Conservation (phyloP, 2,329 filamentous ascomycete genomes). For the Graphilbum sp. region DNA sequence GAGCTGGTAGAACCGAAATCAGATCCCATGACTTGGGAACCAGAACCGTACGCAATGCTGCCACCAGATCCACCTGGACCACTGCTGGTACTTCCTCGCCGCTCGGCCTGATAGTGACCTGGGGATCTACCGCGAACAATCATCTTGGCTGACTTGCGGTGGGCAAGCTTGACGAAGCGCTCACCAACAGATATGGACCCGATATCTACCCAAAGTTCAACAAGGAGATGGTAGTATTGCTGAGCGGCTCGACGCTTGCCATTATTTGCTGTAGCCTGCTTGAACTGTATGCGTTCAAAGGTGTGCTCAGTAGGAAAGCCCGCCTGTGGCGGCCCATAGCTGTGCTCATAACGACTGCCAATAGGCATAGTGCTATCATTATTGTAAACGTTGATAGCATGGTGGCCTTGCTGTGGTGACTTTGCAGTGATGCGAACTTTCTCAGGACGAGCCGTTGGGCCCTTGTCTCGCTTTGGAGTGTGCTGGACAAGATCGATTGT, state of each 20-base stretch:
- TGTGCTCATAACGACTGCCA: constrained; percentile 23
- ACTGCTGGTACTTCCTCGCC: constrained; percentile 52
- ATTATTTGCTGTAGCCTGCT: constrained; percentile 86
- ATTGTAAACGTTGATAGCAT: constrained; percentile 28
- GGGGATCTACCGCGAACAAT: constrained; percentile 76
- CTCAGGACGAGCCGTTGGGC: constrained; percentile 59
- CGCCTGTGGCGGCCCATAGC: constrained; percentile 21
- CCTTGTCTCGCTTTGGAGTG: constrained; percentile 82
- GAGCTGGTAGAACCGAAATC: constrained; percentile 21
- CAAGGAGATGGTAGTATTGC: constrained; percentile 82
- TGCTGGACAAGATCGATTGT: constrained; percentile 75
- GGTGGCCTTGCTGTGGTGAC: constrained; percentile 33
- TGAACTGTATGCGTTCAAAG: constrained; percentile 89
- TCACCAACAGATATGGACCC: constrained; percentile 26
- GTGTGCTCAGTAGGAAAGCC: constrained; percentile 36
- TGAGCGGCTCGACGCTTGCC: constrained; percentile 80
- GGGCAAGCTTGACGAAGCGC: constrained; percentile 54
- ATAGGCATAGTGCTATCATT: constrained; percentile 4
- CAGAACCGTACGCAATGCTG: constrained; percentile 32
- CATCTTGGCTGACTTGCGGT: constrained; percentile 60
- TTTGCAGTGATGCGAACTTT: constrained; percentile 52
- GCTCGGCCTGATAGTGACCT: constrained; percentile 60
- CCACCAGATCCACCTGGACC: constrained; percentile 48
- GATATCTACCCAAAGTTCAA: constrained; percentile 64
- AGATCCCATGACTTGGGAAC: constrained; percentile 22